Evolutionary conservation across 495 filamentous ascomycete genomes (phyloP), one percentile per base, ranked within the genome.

Genomic region (Podospora bellae-mahoneyi): DNA sequence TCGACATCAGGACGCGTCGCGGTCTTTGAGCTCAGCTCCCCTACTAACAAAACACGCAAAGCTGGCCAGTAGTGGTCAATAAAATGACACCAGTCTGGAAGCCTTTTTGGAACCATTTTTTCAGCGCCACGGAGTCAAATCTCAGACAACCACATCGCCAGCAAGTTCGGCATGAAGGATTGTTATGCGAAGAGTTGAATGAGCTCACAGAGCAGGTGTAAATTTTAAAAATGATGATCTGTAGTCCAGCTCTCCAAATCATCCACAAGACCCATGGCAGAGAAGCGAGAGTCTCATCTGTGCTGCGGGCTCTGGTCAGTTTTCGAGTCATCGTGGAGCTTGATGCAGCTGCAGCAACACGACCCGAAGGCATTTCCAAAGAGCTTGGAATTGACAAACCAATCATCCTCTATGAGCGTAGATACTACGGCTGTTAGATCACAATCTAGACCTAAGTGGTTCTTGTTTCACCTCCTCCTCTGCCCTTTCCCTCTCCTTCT

Each of bases 401-500:
- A 16, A 3, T 48, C 39, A 13, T 48, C 15, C 1, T 32, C 4
- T 32, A 32, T 32, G 7, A 32, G 7, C 39, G 39, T 48, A 48
- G 39, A 16, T 48, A 48, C 13, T 2, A 48, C 7, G 1, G 39
- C 39, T 48, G 15, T 3, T 48, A 13, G 39, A 48, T 48, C 39
- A 48, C 39, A 48, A 48, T 16, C 15, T 1, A 10, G 39, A 13
- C 39, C 39, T 6, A 5, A 48, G 39, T 10, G 39, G 39, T 2
- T 48, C 39, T 16, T 48, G 0, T 10, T 48, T 48, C 2, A 48
- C 13, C 15, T 48, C 70, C 28, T 74, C 71, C 48, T 77, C 77
- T 2, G 75, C 77, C 20, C 68, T 70, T 69, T 69, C 72, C 65
- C 72, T 70, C 71, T 68, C 71, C 10, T 72, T 62, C 62, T 76